These are phyloP conservation scores for Saccharomycopsis crataegensis DNA, from an alignment of 1,139 yeast species.

Conservation along the genomic window DNA sequence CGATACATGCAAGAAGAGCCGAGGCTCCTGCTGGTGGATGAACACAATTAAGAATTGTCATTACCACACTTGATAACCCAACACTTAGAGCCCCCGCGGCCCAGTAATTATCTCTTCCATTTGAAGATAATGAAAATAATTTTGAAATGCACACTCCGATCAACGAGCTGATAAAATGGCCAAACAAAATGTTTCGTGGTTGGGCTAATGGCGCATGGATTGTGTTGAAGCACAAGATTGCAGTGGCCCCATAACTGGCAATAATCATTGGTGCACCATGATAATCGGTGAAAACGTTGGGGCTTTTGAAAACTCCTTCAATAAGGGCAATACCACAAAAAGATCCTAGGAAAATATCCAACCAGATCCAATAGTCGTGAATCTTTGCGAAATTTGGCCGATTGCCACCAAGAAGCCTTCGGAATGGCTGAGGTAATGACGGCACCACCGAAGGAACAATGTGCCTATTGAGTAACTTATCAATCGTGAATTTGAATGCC, in stretches of 20 bases:
- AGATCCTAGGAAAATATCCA: conserved; percentile 40
- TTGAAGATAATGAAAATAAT: conserved; percentile 38
- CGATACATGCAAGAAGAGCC: conserved; percentile 53
- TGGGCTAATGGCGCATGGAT: conserved; percentile 56
- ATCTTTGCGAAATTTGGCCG: conserved; percentile 6
- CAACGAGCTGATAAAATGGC: conserved; percentile 48
- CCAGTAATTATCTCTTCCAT: conserved; percentile 44
- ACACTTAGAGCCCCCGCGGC: conserved; percentile 57
- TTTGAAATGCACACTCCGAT: conserved; percentile 52
- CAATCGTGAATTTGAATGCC: conserved; percentile 12
- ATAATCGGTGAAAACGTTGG: conserved; percentile 33
- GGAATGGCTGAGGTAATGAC: conserved; percentile 8
- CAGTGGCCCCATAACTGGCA: conserved; percentile 63
- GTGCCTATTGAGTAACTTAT: not conserved
- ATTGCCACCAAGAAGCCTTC: conserved; percentile 10
- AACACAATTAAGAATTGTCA: conserved; percentile 51
- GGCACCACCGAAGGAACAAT: conserved; percentile 2
- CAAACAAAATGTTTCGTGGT: conserved; percentile 53
- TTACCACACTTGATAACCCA: conserved; percentile 46
- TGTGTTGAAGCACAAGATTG: conserved; percentile 54
- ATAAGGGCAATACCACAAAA: conserved; percentile 47
- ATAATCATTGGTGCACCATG: conserved; percentile 48
- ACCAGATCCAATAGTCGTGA: conserved; percentile 40
- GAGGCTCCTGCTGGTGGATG: conserved; percentile 78
- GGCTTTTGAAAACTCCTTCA: conserved; percentile 44